phyloP scores from a whole-genome alignment of 306 rosid genomes.

The Casuarina glauca region DNA sequence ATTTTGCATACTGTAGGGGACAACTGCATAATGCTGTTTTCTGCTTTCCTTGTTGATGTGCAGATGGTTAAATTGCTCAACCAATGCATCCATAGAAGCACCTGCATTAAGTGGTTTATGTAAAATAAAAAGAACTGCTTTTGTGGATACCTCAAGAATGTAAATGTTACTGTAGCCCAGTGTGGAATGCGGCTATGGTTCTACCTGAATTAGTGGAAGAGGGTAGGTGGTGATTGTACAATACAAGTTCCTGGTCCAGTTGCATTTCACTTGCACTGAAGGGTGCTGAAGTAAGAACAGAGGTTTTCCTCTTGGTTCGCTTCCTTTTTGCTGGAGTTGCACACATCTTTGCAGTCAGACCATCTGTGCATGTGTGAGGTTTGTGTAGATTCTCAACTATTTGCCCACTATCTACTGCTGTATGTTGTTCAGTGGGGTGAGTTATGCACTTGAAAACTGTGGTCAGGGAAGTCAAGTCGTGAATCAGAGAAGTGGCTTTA shows the following conservation, averaged over 20 bases:
- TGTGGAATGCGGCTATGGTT: slow-evolving; percentile 5
- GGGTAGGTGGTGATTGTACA: slow-evolving; percentile 35
- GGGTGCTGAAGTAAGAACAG: slow-evolving; percentile 30
- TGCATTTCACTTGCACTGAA: slow-evolving; percentile 36
- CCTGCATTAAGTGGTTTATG: slow-evolving; percentile 41
- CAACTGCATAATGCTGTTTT: slow-evolving; percentile 47
- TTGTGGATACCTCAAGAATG: neutral
- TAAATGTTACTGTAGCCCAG: neutral
- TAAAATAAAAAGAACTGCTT: slow-evolving; percentile 16
- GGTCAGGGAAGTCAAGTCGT: slow-evolving; percentile 37
- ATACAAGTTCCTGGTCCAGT: slow-evolving; percentile 25
- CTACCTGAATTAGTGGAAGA: slow-evolving; percentile 51
- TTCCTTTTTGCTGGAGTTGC: slow-evolving; percentile 52
- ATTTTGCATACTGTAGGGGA: slow-evolving; percentile 47
- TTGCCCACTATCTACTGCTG: slow-evolving; percentile 23
- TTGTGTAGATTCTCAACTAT: slow-evolving; percentile 26
- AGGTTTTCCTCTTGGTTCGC: slow-evolving; percentile 45
- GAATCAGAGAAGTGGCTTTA: slow-evolving; percentile 38
- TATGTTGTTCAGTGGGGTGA: slow-evolving; percentile 27
- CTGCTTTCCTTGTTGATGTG: slow-evolving; percentile 55
- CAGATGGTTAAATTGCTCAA: slow-evolving; percentile 54
- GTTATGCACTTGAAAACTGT: slow-evolving; percentile 31
- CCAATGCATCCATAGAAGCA: slow-evolving; percentile 45
- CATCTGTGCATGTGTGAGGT: slow-evolving; percentile 41
- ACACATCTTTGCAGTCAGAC: slow-evolving; percentile 37